Evolutionary conservation across 2,329 filamentous ascomycete species (phyloP).

Genomic region (Pseudogymnoascus sp.): DNA sequence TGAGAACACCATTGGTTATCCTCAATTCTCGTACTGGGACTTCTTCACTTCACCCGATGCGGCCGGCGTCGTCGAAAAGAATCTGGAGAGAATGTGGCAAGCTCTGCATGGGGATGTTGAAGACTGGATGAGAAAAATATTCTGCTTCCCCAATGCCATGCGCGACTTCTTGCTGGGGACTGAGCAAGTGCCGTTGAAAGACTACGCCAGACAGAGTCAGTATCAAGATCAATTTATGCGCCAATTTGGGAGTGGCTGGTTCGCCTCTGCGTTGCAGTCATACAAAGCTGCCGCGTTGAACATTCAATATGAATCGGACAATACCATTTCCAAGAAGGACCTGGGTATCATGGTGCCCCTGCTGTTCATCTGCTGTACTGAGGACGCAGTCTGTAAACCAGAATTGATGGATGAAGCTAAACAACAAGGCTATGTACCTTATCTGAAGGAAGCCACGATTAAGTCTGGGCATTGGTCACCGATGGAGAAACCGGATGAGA

Average conservation of each 20-base stretch:
- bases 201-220: conserved; percentile 28
- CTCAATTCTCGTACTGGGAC: conserved; percentile 37
- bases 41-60: conserved; percentile 36
- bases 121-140: conserved; percentile 30
- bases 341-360: conserved; percentile 30
- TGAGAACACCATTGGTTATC: conserved; percentile 30
- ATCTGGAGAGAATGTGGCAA: conserved; percentile 33
- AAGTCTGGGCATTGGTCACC: conserved; percentile 31
- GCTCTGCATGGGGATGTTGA: conserved; percentile 28
- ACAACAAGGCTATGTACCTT: conserved; percentile 24
- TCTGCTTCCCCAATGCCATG: conserved; percentile 31
- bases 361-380: conserved; percentile 29
- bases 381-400: conserved; percentile 30
- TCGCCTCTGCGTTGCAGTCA: conserved; percentile 31
- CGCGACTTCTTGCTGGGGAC: conserved; percentile 22
- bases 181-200: conserved; percentile 24
- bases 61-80: conserved; percentile 29
- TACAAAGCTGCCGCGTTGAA: conserved; percentile 27
- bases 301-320: conserved; percentile 25
- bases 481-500: conserved; percentile 30
- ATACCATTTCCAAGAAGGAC: conserved; percentile 19
- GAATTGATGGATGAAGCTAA: conserved; percentile 26
- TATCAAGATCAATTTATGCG: conserved; percentile 30
- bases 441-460: conserved; percentile 28
- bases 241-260: conserved; percentile 27